Base-by-base conservation (phyloP, 2,329 filamentous ascomycete genomes). In the Zarea fungicola region DNA sequence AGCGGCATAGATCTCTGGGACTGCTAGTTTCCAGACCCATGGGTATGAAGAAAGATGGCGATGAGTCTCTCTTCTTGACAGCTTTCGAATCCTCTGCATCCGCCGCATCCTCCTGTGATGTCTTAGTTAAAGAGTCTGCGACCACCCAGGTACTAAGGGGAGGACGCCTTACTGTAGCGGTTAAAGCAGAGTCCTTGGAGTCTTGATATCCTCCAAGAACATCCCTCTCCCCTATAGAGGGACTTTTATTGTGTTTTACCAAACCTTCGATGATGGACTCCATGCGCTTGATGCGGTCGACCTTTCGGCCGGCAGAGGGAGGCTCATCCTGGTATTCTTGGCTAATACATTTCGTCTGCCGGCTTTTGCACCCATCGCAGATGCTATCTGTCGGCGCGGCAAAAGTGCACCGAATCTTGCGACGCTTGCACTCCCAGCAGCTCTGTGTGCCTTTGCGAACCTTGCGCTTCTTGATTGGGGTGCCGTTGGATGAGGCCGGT, bases 381-480 rank as follows among this genome's bases (percentile, higher is more conserved):
- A 70, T 54, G 4, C 63, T 43, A 11, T 73, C 70, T 3, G 9
- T 65, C 62, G 4, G 68, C 60, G 4, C 64, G 57, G 31, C 60
- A 55, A 76, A 75, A 14, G 70, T 70, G 58, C 78, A 82, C 9
- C 69, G 68, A 21, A 76, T 70, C 60, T 82, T 82, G 39, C 77
- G 71, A 41, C 75, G 69, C 63, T 74, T 71, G 71, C 78, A 82
- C 59, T 81, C 76, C 77, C 77, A 81, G 61, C 78, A 82, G 51
- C 76, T 80, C 41, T 68, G 69, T 0, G 78, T 81, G 22, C 78
- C 78, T 53, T 80, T 81, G 19, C 77, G 73, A 23, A 79, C 47
- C 52, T 70, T 76, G 26, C 62, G 62, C 4, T 55, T 54, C 44
- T 61, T 63, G 16, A 34, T 22, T 18, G 18, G 32, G n/a, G 32